A percentile compares a stretch with the other conserved stretches of the same genome.
Evolutionary conservation across 2,329 filamentous ascomycete species (phyloP).

Genomic region (Xylaria digitata): DNA sequence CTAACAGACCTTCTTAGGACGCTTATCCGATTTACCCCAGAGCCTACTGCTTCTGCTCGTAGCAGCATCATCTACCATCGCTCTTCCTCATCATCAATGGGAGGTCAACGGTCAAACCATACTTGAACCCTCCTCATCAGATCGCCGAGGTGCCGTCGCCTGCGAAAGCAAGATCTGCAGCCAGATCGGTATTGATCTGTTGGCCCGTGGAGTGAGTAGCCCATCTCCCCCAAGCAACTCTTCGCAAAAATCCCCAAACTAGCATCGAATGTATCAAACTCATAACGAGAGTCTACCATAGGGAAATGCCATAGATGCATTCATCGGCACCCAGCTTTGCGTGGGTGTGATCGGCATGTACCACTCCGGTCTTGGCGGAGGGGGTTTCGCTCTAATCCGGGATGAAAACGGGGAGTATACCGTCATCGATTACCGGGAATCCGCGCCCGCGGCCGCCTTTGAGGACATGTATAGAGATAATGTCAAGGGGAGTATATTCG

Average conservation of each 20-base stretch:
- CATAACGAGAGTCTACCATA: conserved; percentile 42
- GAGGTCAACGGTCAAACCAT: conserved; percentile 36
- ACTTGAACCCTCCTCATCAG: conserved; percentile 36
- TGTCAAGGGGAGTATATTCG: conserved; percentile 71
- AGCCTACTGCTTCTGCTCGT: conserved; percentile 31
- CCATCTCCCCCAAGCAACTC: background rate
- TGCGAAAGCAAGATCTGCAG: conserved; percentile 50
- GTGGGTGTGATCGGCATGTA: conserved; percentile 82
- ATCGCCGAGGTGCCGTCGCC: conserved; percentile 47
- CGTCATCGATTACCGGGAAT: conserved; percentile 89
- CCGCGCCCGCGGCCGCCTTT: conserved; percentile 82
- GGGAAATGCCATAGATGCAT: conserved; percentile 82
- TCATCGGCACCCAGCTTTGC: conserved; percentile 79
- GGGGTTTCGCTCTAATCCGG: conserved; percentile 88
- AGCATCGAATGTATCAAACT: background rate
- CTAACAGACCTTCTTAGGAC: conserved; percentile 18
- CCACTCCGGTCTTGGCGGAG: conserved; percentile 86
- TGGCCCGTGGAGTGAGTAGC: conserved; percentile 47
- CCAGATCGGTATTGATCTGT: conserved; percentile 50
- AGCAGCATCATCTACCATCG: conserved; percentile 15
- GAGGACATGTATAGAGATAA: conserved; percentile 88
- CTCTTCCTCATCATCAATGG: conserved; percentile 22
- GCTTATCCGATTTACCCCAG: conserved; percentile 22
- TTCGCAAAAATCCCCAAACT: background rate
- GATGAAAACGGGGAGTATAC: conserved; percentile 78